Base-by-base conservation (phyloP, 2,329 filamentous ascomycete species). In the Aspergillus sp. region DNA sequence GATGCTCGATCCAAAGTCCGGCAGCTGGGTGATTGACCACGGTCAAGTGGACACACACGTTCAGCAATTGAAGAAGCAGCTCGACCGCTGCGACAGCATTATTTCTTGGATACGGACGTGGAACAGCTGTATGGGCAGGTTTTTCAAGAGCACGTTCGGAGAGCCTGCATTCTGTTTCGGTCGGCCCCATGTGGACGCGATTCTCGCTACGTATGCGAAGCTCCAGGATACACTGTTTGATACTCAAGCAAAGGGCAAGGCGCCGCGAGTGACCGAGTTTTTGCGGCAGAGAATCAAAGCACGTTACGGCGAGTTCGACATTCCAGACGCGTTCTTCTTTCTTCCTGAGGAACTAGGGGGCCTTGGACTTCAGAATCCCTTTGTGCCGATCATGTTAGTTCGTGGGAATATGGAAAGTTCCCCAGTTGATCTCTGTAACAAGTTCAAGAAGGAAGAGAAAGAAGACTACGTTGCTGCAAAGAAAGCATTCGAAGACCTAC, bases 71-170 rank as follows among this genome's bases (percentile, higher is more conserved):
- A 63, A 63, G n/a, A 65, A 63, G 8, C 74, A 77, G 49, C 66
- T 77, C 0, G 56, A 64, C 1, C 63, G 65, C 4, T 76, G 75
- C 30, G 72, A 76, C 45, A 81, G 76, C 50, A 66, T 83, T 4
- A 76, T 83, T 46, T 71, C 75, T 14, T 82, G 78, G 73, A 74
- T 82, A 3, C 75, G 80, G 53, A 79, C 77, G 0, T 82, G 79
- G 74, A 82, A 82, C 58, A 79, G 71, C 41, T 82, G 80, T 58
- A 74, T 76, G 30, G 72, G 69, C 2, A 71, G 74, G 6, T 82
- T 82, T 62, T 80, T 82, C 64, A 68, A 68, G 16, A 74, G 71
- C 52, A 81, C 80, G 51, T 81, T 82, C 49, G 79, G 76, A 3
- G 71, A 75, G 50, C 73, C 78, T 1, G 73, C 78, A 11, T 73